These are phyloP conservation scores for Handroanthus guayacan DNA, from an alignment of 257 asterid species.

Conservation along the genomic window DNA sequence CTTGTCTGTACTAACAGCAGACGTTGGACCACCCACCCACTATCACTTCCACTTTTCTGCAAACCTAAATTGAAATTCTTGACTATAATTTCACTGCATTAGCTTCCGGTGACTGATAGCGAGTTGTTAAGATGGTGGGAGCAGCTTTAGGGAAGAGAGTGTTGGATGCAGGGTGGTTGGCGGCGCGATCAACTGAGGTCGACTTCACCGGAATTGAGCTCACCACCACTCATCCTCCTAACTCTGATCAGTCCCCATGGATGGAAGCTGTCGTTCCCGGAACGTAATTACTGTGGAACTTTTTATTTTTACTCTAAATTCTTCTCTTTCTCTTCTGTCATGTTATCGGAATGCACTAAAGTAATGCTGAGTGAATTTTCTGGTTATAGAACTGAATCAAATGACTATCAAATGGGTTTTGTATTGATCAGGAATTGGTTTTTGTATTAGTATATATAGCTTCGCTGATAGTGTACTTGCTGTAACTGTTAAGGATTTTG, in stretches of 20 bases:
- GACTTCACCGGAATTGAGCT: slow-evolving; percentile 77
- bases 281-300: slow-evolving; percentile 58
- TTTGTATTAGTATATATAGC: background rate
- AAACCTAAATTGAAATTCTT: slow-evolving; percentile 22
- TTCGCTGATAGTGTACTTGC: slow-evolving; percentile 5
- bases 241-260: slow-evolving; percentile 71
- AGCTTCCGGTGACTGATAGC: background rate
- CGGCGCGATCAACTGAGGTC: slow-evolving; percentile 89
- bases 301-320: background rate
- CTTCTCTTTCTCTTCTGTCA: background rate
- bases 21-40: slow-evolving; percentile 7
- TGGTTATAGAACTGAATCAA: background rate
- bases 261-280: slow-evolving; percentile 94
- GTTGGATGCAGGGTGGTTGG: slow-evolving; percentile 81
- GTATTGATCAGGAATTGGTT: slow-evolving; percentile 1
- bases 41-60: background rate
- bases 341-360: background rate
- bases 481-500: slow-evolving; percentile 21
- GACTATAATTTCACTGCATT: background rate
- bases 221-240: slow-evolving; percentile 84
- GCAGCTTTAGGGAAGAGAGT: slow-evolving; percentile 66
- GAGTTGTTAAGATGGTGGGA: slow-evolving; percentile 48
- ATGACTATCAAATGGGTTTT: slow-evolving; percentile 11
- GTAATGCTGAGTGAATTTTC: background rate
- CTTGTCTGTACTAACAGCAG: background rate